Conservation (phyloP, 192 early-diverging fungal genomes). For the Backusella mclennaniae region DNA sequence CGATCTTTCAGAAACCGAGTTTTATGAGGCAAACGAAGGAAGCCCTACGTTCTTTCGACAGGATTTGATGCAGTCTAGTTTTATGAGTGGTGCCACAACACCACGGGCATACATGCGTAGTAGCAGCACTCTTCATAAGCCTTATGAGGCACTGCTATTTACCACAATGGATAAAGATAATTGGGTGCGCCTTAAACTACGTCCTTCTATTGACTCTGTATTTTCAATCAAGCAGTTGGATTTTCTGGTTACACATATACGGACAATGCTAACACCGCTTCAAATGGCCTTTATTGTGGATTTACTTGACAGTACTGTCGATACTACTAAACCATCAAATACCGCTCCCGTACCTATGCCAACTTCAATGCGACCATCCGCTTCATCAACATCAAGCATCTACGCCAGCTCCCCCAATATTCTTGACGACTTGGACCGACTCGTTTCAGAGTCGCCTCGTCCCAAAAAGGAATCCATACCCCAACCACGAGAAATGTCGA, state of each 20-base stretch:
- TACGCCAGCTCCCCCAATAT: neutral
- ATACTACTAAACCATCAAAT: neutral
- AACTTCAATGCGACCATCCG: neutral
- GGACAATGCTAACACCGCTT: slow-evolving; percentile 35
- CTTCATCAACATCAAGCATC: neutral
- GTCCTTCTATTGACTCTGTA: slow-evolving; percentile 16
- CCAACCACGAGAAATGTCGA: neutral
- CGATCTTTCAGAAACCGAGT: slow-evolving; percentile 40
- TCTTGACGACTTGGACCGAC: neutral
- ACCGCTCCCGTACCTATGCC: neutral
- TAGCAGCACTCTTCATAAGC: neutral
- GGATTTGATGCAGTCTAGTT: slow-evolving; percentile 4
- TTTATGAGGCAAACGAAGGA: slow-evolving; percentile 36
- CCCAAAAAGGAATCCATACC: slow-evolving; percentile 3
- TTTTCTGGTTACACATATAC: slow-evolving; percentile 36
- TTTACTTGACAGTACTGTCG: neutral
- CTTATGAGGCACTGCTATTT: slow-evolving; percentile 45
- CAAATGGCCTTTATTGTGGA: slow-evolving; percentile 42
- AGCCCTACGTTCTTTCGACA: neutral
- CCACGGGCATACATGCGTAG: neutral
- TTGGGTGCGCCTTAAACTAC: slow-evolving; percentile 42
- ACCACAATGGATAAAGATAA: slow-evolving; percentile 48
- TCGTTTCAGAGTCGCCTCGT: neutral
- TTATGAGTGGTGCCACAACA: slow-evolving; percentile 26
- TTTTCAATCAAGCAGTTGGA: slow-evolving; percentile 37